Base-by-base conservation (phyloP, 306 rosid genomes). In the Cajanus cajan region DNA sequence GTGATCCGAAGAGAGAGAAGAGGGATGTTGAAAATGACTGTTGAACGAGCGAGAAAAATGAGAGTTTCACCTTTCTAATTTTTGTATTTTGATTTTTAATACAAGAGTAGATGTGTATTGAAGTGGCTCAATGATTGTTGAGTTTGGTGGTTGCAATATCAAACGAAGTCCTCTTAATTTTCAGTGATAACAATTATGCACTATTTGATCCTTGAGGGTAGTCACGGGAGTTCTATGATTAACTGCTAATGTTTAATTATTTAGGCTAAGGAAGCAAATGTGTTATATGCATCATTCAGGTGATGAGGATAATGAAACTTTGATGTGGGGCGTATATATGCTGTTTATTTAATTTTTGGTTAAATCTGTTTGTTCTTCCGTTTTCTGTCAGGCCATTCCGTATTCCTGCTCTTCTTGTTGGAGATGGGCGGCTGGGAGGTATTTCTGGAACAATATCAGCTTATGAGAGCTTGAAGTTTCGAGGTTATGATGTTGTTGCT, bases 401-500 rank as follows among this genome's bases (percentile, higher is more conserved):
- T 71, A 80, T 95, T 59, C 98, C 98, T 50, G 91, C 90, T 25
- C 74, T 95, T 88, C 97, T 92, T 61, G 96, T 92, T 48, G 98
- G 98, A 28, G 98, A 95, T 87, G 98, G 98, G 54, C 85, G 77
- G 81, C 78, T 95, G 11, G 98, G 98, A 65, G 98, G 98, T 67
- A 90, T 95, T 79, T 95, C 98, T 67, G 97, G 91, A 78, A 92
- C 98, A 64, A 90, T 95, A 81, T 90, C 98, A 74, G 98, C 98
- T 64, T 95, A 91, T 57, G 98, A 95, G 85, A 89, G 85, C 77
- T 88, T 95, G 89, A 91, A 76, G 15, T 89, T 95, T 75, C 88
- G 97, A 50, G 98, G 98, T 64, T 92, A 91, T 70, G 98, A 95
- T 76, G 86, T 92, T 79, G 89, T 82, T 41, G 97, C 98, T 68